Evolutionary conservation across 1,139 yeast species (phyloP), one percentile per base, ranked within the genome.

Genomic region (Suhomyces ambrosiae): DNA sequence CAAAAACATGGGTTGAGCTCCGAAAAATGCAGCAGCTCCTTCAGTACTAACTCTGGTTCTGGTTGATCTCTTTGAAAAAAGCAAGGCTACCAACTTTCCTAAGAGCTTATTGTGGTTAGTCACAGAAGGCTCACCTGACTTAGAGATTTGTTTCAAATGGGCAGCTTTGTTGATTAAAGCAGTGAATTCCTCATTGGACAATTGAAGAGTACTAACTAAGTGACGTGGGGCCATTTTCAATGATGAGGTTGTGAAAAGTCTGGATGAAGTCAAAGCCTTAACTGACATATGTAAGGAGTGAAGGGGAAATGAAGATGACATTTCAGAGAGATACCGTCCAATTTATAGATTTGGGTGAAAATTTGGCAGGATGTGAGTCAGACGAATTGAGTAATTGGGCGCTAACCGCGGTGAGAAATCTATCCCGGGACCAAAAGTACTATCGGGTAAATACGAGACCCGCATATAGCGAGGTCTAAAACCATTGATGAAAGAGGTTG

Each of bases 1-100:
- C 48, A 92, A 73, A 56, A 92, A 92, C 95, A 92, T 86, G 10
- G 98, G 96, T 49, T 83, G 94, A 6, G 94, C 98, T 13, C 98
- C 98, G 48, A 92, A 85, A 58, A 84, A 90, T 1, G 88, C 76
- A 11, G 90, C 87, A 4, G 98, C 98, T 36, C 96, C 97, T 62
- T 92, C 98, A 4, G 92, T 78, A 28, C 97, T 88, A 28, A 92
- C 80, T 62, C 98, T 80, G 23, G 98, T 92, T 65, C 98, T 79
- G 21, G 98, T 92, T 7, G 96, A 86, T 62, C 98, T 79, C 61
- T 92, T 92, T 42, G 89, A 76, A 60, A 92, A 92, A 33, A 92
- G 61, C 58, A 92, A 63, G 0, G 97, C 88, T 22, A 88, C 82
- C 5, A 90, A 75, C 60, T 83, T 87, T 3, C 97, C 97, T 33